Conservation (phyloP, 148 eudicot genomes). For the Diospyros lotus region DNA sequence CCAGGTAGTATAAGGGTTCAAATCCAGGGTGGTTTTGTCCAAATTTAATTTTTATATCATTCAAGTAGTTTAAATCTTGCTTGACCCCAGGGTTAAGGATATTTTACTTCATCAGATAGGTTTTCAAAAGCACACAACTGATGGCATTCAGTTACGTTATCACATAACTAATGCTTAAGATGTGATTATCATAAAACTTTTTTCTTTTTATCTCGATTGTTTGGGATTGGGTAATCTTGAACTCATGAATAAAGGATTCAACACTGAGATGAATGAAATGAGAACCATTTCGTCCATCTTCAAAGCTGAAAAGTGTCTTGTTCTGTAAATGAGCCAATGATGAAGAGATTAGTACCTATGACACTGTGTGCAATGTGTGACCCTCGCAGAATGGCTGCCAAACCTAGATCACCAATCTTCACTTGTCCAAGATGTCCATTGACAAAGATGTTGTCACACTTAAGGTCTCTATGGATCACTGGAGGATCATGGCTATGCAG, state of each 20-base stretch:
- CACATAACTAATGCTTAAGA: neutral
- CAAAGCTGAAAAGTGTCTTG: neutral
- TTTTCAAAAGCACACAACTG: neutral
- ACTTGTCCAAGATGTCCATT: slow-evolving; percentile 65
- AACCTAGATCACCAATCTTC: slow-evolving; percentile 66
- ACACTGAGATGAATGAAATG: neutral
- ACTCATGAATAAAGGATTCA: neutral
- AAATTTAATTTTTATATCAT: neutral
- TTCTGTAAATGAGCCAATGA: neutral
- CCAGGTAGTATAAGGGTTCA: no score
- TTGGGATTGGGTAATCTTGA: neutral
- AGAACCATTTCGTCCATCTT: neutral
- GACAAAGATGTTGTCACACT: slow-evolving; percentile 58
- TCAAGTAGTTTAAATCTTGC: neutral
- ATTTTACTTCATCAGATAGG: neutral
- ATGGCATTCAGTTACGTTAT: neutral
- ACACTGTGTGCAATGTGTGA: slow-evolving; percentile 45
- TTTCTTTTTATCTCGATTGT: neutral
- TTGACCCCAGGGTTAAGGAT: neutral
- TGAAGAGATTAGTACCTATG: slow-evolving; percentile 24
- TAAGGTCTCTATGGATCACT: slow-evolving; percentile 52
- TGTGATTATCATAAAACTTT: neutral
- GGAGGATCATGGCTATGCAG: slow-evolving; percentile 53
- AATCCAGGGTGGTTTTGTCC: neutral
- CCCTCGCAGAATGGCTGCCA: slow-evolving; percentile 43